Conservation (phyloP, 2,329 filamentous ascomycete genomes). For the Fusarium setosum region DNA sequence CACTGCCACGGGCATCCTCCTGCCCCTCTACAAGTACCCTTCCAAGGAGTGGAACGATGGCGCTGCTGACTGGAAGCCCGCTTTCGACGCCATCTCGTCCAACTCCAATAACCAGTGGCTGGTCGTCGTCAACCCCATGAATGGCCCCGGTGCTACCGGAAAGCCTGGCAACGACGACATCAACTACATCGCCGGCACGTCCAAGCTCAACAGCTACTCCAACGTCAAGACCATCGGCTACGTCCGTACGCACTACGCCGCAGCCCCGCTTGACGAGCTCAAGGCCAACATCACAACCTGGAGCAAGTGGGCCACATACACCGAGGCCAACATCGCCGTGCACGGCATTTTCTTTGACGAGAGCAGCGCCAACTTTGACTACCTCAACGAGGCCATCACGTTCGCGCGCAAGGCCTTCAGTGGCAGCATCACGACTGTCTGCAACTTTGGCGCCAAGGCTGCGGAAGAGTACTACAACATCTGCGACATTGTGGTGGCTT, state of each 20-base stretch:
- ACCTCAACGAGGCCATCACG: conserved; percentile 29
- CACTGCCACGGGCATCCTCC: conserved; percentile 28
- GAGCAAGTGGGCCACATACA: conserved; percentile 28
- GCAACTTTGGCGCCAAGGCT: conserved; percentile 37
- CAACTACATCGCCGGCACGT: conserved; percentile 37
- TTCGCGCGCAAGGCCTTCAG: conserved; percentile 18
- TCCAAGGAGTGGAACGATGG: conserved; percentile 28
- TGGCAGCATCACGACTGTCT: conserved; percentile 25
- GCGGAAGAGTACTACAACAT: conserved; percentile 31
- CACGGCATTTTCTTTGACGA: conserved; percentile 42
- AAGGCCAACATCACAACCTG: conserved; percentile 36
- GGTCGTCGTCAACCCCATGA: conserved; percentile 34
- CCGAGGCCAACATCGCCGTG: conserved; percentile 21
- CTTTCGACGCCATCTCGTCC: conserved; percentile 18
- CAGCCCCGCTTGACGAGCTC: conserved; percentile 28
- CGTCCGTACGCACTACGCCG: conserved; percentile 34
- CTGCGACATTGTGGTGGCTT: conserved; percentile 40
- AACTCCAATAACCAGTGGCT: conserved; percentile 25
- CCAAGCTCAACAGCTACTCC: conserved; percentile 31
- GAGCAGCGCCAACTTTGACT: conserved; percentile 13
- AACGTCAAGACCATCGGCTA: conserved; percentile 41
- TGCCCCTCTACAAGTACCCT: conserved; percentile 40
- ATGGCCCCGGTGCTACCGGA: conserved; percentile 32
- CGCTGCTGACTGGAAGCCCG: conserved; percentile 38
- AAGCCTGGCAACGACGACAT: conserved; percentile 33